phyloP scores from a whole-genome alignment of 495 filamentous ascomycete species.

The Aspergillus panamensis region DNA sequence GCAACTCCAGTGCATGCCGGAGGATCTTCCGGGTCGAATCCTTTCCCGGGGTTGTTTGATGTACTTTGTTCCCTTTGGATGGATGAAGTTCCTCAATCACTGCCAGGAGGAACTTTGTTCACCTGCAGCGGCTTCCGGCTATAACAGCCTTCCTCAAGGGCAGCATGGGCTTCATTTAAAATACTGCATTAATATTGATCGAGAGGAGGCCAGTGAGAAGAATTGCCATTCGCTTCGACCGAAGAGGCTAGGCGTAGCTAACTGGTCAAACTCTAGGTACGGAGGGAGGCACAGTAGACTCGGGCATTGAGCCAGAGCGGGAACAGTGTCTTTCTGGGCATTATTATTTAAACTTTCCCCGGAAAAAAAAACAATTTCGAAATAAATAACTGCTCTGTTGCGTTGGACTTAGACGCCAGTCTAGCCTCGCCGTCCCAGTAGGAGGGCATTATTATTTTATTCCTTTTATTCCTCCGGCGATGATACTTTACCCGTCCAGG shows the following conservation, averaged over 20 bases:
- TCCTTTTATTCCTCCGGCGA: too few species aligned
- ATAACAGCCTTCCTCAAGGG: too few species aligned
- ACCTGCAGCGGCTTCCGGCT: too few species aligned
- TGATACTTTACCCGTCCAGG: too few species aligned
- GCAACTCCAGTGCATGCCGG: neutral
- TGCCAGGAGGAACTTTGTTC: neutral
- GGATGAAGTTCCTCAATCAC: neutral
- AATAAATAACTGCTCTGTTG: constrained; percentile 3
- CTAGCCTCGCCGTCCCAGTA: too few species aligned
- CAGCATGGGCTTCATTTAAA: too few species aligned
- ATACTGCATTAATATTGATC: too few species aligned
- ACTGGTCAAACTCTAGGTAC: constrained; percentile 4
- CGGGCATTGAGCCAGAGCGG: constrained; percentile 9
- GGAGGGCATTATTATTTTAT: too few species aligned
- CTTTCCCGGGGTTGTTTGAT: neutral
- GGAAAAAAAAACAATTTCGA: too few species aligned
- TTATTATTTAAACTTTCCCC: neutral
- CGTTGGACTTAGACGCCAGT: neutral
- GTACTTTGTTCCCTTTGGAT: neutral
- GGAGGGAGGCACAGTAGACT: neutral
- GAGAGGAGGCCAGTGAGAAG: too few species aligned
- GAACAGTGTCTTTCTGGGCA: constrained; percentile 9
- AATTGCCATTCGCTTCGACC: neutral
- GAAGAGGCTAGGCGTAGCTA: neutral
- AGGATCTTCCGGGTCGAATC: neutral